A percentile compares a stretch with the other conserved stretches of the same genome.
phyloP scores from a whole-genome alignment of 2,329 filamentous ascomycete genomes.

The Erysiphe pulchra region DNA sequence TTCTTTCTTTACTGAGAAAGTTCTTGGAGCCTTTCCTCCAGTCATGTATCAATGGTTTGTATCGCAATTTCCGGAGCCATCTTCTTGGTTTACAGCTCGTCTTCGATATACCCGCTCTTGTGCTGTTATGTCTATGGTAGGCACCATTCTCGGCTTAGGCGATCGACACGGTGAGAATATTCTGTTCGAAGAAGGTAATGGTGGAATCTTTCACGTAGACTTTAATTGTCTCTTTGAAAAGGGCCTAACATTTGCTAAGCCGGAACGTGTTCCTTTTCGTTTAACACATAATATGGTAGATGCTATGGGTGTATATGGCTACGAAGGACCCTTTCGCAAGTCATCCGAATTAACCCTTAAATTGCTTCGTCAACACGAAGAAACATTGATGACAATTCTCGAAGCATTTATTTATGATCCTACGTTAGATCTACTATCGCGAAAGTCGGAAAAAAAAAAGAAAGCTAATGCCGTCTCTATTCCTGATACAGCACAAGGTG shows the following conservation, averaged over 20 bases:
- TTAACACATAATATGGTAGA: constrained; percentile 97
- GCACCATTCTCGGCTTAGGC: constrained; percentile 76
- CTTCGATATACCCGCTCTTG: constrained; percentile 78
- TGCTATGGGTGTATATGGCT: constrained; percentile 84
- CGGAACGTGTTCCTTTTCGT: constrained; percentile 84
- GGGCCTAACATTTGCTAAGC: constrained; percentile 80
- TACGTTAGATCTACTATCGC: constrained; percentile 66
- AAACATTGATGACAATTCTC: constrained; percentile 89
- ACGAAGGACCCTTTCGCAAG: constrained; percentile 78
- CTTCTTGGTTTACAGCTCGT: constrained; percentile 72
- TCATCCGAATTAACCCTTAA: constrained; percentile 72
- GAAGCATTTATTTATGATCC: constrained; percentile 96
- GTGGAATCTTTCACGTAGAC: constrained; percentile 89
- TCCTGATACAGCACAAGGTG: constrained; percentile 47
- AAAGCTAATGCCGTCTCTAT: constrained; percentile 17
- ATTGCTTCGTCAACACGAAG: constrained; percentile 71
- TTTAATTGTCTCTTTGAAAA: constrained; percentile 99
- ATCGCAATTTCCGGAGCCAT: constrained; percentile 79
- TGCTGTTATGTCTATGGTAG: constrained; percentile 99
- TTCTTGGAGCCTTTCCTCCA: constrained; percentile 44
- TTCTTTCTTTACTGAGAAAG: constrained; percentile 41
- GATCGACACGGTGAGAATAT: constrained; percentile 97
- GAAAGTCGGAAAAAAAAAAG: constrained; percentile 32
- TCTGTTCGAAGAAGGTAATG: constrained; percentile 75
- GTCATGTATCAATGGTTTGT: constrained; percentile 89